These are phyloP conservation scores for Aspergillus carbonarius DNA, from an alignment of 2,329 filamentous ascomycete genomes.

Conservation along the genomic window DNA sequence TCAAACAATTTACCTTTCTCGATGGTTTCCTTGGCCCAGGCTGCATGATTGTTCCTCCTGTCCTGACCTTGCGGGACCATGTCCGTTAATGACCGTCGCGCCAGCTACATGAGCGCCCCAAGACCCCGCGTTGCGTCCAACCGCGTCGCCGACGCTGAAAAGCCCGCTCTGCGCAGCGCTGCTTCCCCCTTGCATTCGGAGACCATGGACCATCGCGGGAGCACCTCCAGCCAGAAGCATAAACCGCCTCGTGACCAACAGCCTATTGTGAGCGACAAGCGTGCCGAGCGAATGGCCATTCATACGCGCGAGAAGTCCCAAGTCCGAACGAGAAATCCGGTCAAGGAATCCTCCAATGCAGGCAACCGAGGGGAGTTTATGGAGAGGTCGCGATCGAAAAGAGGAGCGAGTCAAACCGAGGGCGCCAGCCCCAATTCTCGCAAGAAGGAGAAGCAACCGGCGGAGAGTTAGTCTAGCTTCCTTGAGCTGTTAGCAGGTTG, in stretches of 20 bases:
- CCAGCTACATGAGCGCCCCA: slow-evolving; percentile 38
- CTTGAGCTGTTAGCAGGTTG: background rate
- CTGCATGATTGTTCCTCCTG: slow-evolving; percentile 25
- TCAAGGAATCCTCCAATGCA: slow-evolving; percentile 40
- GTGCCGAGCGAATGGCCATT: slow-evolving; percentile 48
- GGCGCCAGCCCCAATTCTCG: slow-evolving; percentile 25
- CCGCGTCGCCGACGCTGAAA: slow-evolving; percentile 39
- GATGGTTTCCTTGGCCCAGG: slow-evolving; percentile 13
- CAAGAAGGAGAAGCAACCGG: slow-evolving; percentile 34
- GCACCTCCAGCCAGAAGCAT: slow-evolving; percentile 32
- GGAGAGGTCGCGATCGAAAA: slow-evolving; percentile 35
- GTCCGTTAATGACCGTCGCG: slow-evolving; percentile 42
- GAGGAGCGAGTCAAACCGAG: slow-evolving; percentile 22
- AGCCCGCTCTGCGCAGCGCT: slow-evolving; percentile 26
- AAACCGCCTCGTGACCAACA: slow-evolving; percentile 34
- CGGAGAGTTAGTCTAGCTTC: slow-evolving; percentile 29
- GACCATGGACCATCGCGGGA: slow-evolving; percentile 34
- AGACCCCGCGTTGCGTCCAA: slow-evolving; percentile 43
- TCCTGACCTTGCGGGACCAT: slow-evolving; percentile 32
- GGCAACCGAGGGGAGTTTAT: slow-evolving; percentile 33
- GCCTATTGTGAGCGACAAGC: slow-evolving; percentile 39
- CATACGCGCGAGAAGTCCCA: slow-evolving; percentile 64
- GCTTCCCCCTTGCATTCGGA: slow-evolving; percentile 32
- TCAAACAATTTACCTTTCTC: background rate
- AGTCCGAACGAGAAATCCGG: slow-evolving; percentile 59